phyloP scores from a whole-genome alignment of 192 early-diverging fungal species.

The Linnemannia exigua region DNA sequence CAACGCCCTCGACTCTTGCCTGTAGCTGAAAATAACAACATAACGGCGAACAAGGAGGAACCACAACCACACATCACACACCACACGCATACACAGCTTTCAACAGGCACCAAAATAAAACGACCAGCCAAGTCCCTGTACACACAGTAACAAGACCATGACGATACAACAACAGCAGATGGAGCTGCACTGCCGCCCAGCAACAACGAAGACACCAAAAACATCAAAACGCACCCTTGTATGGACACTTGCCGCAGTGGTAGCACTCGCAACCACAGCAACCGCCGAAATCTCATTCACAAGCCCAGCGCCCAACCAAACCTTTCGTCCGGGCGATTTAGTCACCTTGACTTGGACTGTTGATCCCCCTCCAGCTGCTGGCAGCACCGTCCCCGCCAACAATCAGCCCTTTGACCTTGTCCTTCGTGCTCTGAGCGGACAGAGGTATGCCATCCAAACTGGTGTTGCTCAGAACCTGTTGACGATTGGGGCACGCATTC shows the following conservation, averaged over 20 bases:
- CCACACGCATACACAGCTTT: not conserved
- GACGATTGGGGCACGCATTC: not conserved
- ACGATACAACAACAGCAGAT: not conserved
- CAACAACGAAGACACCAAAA: not conserved
- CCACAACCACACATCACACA: not conserved
- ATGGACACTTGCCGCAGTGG: not conserved
- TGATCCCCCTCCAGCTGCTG: not conserved
- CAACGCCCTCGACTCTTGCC: not conserved
- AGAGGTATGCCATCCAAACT: constrained; percentile 12
- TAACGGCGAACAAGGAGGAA: not conserved
- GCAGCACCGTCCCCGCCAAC: constrained; percentile 7
- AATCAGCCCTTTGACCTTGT: not conserved
- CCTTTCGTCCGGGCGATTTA: constrained; percentile 8
- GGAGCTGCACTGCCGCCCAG: not conserved
- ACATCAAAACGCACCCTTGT: not conserved
- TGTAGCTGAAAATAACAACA: not conserved
- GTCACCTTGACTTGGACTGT: constrained; percentile 8
- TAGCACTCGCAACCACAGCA: not conserved
- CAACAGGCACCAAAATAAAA: not conserved
- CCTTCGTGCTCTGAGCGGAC: constrained; percentile 20
- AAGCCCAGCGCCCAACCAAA: not conserved
- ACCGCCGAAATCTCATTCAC: constrained; percentile 34
- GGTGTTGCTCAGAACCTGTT: constrained; percentile 3
- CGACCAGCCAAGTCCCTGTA: not conserved
- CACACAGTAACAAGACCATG: not conserved